phyloP scores from a whole-genome alignment of 2,329 filamentous ascomycete species.

The Chaetomiaceae sp. region DNA sequence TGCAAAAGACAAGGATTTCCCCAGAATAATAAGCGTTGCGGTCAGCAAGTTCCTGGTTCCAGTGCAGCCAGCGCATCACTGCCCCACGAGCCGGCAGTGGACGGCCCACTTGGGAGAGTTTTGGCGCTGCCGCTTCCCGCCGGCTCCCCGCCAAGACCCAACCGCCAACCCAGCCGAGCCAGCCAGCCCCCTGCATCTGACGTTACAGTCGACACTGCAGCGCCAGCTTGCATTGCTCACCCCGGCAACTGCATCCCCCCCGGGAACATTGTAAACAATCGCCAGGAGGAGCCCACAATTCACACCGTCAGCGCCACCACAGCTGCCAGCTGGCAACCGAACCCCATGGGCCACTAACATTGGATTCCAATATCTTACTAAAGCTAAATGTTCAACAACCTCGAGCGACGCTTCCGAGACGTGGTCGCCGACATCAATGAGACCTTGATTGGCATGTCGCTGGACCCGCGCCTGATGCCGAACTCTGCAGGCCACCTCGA shows the following conservation, averaged over 20 bases:
- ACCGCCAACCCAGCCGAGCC: background rate
- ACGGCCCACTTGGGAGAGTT: background rate
- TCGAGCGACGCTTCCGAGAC: constrained; percentile 36
- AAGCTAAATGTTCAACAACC: constrained; percentile 27
- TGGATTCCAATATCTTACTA: background rate
- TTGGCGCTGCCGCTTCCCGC: constrained; percentile 8
- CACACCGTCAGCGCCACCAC: background rate
- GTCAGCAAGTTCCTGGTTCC: background rate
- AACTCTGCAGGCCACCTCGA: constrained; percentile 18
- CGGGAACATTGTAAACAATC: constrained; percentile 24
- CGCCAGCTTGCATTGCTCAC: constrained; percentile 9
- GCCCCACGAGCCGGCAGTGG: background rate
- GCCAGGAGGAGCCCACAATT: constrained; percentile 5
- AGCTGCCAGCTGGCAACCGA: constrained; percentile 10
- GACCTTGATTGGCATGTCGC: constrained; percentile 39
- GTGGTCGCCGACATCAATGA: constrained; percentile 38
- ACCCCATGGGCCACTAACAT: no score
- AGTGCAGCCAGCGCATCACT: constrained; percentile 4
- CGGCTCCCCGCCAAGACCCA: background rate
- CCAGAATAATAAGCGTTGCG: no score
- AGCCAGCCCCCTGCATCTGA: no score
- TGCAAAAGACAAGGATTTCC: no score
- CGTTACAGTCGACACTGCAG: background rate
- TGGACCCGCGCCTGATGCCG: constrained; percentile 36
- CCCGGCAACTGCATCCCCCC: constrained; percentile 23